Conservation (phyloP, 148 eudicot genomes). For the Dianthus caryophyllus region DNA sequence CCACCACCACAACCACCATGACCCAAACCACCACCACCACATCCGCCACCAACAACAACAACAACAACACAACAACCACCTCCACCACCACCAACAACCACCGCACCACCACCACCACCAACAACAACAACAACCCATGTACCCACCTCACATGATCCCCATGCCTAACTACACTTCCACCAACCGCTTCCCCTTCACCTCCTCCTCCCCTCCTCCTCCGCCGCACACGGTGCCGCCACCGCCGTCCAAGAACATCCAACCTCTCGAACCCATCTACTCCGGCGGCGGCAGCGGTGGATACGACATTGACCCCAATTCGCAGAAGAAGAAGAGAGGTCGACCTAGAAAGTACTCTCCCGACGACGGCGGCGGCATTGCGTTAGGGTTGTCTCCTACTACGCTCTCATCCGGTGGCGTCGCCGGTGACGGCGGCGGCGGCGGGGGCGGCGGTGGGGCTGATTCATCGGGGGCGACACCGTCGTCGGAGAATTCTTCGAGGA, state of each 20-base stretch:
- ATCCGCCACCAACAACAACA: conserved; percentile 21
- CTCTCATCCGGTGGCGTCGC: conserved; percentile 1
- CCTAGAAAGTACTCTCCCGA: conserved; percentile 92
- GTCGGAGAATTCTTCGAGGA: conserved; percentile 30
- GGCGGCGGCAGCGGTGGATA: conserved; percentile 25
- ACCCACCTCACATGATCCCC: conserved; percentile 33
- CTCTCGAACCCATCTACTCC: background rate
- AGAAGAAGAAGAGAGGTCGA: conserved; percentile 78
- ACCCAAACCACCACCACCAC: conserved; percentile 26
- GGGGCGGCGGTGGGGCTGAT: conserved; percentile 29
- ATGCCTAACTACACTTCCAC: conserved; percentile 8
- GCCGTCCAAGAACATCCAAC: background rate
- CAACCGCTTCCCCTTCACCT: conserved; percentile 5
- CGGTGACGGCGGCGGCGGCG: conserved; percentile 19
- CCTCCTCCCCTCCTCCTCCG: background rate
- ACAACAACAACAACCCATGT: conserved; percentile 17
- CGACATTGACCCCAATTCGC: conserved; percentile 40
- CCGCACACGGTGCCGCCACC: background rate
- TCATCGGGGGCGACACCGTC: conserved; percentile 31
- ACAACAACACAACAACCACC: conserved; percentile 27
- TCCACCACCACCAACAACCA: conserved; percentile 22
- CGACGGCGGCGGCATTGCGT: conserved; percentile 33
- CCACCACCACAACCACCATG: conserved; percentile 19
- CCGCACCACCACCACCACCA: conserved; percentile 22
- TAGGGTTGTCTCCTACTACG: conserved; percentile 40